phyloP scores from a whole-genome alignment of 2,329 filamentous ascomycete species.

The Pyrenophora tritici-repentis region DNA sequence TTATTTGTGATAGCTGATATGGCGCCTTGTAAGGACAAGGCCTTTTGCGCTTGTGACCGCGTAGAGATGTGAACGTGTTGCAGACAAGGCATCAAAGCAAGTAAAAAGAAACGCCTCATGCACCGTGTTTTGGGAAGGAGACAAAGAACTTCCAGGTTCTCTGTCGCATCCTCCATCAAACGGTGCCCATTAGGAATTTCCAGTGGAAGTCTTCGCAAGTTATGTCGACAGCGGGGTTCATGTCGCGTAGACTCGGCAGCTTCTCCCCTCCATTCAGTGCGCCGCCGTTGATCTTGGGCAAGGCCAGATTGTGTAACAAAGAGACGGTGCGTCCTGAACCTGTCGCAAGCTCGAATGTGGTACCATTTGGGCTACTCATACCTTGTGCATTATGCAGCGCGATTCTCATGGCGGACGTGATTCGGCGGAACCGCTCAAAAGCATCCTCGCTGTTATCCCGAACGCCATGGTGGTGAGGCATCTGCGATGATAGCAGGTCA shows the following conservation, averaged over 20 bases:
- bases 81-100: no score
- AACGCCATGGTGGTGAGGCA: slow-evolving; percentile 35
- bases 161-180: slow-evolving; percentile 20
- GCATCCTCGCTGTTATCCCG: slow-evolving; percentile 34
- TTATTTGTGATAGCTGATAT: no score
- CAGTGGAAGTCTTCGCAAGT: slow-evolving; percentile 40
- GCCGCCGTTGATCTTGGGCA: slow-evolving; percentile 36
- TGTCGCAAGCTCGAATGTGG: slow-evolving; percentile 43
- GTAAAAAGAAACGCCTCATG: no score
- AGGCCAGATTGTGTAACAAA: slow-evolving; percentile 39
- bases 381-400: slow-evolving; percentile 27
- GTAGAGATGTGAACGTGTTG: no score
- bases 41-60: no score
- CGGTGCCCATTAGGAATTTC: slow-evolving; percentile 41
- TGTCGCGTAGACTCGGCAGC: slow-evolving; percentile 36
- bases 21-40: no score
- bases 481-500: slow-evolving; percentile 37
- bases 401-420: slow-evolving; percentile 39
- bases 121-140: no score
- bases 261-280: slow-evolving; percentile 29
- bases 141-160: no score
- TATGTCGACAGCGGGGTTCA: slow-evolving; percentile 37
- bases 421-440: slow-evolving; percentile 43
- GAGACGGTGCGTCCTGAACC: slow-evolving; percentile 42
- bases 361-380: slow-evolving; percentile 37